These are phyloP conservation scores for Globisporangium cylindrosporum DNA, from an alignment of 352 stramenopile genomes.

Conservation along the genomic window DNA sequence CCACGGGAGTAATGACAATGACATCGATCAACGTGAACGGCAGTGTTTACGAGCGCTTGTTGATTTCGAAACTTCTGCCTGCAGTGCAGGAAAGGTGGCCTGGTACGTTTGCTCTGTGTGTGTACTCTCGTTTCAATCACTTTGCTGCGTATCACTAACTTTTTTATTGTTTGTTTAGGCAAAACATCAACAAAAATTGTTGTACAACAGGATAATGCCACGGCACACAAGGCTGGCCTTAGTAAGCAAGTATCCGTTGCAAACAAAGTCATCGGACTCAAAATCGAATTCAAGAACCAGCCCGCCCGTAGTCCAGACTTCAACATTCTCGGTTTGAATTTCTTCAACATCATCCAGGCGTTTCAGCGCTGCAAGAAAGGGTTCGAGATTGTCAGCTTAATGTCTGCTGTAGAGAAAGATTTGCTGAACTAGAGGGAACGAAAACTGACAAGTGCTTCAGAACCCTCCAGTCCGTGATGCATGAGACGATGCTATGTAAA, in stretches of 20 bases:
- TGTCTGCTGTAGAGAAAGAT: slow-evolving; percentile 16
- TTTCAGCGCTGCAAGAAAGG: slow-evolving; percentile 14
- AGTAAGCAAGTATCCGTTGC: background rate
- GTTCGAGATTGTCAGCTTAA: background rate
- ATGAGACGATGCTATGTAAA: slow-evolving; percentile 16
- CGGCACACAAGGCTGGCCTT: background rate
- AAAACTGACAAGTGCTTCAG: slow-evolving; percentile 27
- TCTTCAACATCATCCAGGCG: slow-evolving; percentile 21
- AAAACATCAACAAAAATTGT: too few relatives aligned
- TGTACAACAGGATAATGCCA: slow-evolving; percentile 10
- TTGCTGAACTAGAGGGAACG: slow-evolving; percentile 8
- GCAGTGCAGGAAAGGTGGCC: slow-evolving; percentile 7
- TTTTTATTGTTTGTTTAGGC: too few relatives aligned
- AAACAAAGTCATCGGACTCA: background rate
- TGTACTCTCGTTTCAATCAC: background rate
- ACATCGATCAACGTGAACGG: background rate
- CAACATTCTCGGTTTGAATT: slow-evolving; percentile 23
- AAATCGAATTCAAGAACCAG: slow-evolving; percentile 5
- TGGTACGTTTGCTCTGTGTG: background rate
- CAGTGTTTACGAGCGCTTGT: background rate
- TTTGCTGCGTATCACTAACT: background rate
- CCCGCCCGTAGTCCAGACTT: slow-evolving; percentile 22
- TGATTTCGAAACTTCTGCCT: slow-evolving; percentile 9
- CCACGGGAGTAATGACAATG: background rate
- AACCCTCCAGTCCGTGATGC: slow-evolving; percentile 23